Evolutionary conservation across 2,329 filamentous ascomycete genomes (phyloP).

Genomic region (Monilinia fructigena): DNA sequence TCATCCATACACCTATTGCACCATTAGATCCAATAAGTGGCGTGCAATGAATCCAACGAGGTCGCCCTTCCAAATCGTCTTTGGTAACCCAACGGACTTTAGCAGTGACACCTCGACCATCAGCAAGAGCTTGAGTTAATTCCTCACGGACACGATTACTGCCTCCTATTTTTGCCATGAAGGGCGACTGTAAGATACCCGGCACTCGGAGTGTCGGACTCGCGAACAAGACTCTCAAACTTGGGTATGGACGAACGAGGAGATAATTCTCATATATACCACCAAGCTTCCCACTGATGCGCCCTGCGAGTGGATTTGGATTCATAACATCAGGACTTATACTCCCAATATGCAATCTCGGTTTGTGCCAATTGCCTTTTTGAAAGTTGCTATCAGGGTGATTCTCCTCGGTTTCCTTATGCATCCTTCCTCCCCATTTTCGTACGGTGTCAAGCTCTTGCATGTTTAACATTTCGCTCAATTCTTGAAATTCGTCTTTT

Average conservation of each 20-base stretch:
- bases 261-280: conserved; percentile 58
- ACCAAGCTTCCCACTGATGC: conserved; percentile 40
- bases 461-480: conserved; percentile 69
- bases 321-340: conserved; percentile 31
- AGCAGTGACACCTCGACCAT: conserved; percentile 70
- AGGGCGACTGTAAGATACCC: conserved; percentile 62
- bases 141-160: conserved; percentile 49
- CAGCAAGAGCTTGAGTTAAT: conserved; percentile 58
- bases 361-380: conserved; percentile 43
- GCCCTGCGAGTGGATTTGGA: conserved; percentile 17
- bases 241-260: conserved; percentile 65
- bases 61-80: conserved; percentile 52
- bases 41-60: conserved; percentile 76
- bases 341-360: conserved; percentile 45
- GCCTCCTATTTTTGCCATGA: conserved; percentile 55
- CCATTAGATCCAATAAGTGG: conserved; percentile 66
- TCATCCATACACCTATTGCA: conserved; percentile 74
- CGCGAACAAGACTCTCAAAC: conserved; percentile 65
- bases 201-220: conserved; percentile 66
- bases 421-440: conserved; percentile 62
- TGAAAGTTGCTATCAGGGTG: conserved; percentile 42
- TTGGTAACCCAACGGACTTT: conserved; percentile 68
- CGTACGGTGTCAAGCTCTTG: conserved; percentile 64
- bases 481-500: conserved; percentile 63
- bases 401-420: conserved; percentile 49